Evolutionary conservation across 2,329 filamentous ascomycete species (phyloP), one percentile per base, ranked within the genome.

Genomic region (Penicillium sp.): DNA sequence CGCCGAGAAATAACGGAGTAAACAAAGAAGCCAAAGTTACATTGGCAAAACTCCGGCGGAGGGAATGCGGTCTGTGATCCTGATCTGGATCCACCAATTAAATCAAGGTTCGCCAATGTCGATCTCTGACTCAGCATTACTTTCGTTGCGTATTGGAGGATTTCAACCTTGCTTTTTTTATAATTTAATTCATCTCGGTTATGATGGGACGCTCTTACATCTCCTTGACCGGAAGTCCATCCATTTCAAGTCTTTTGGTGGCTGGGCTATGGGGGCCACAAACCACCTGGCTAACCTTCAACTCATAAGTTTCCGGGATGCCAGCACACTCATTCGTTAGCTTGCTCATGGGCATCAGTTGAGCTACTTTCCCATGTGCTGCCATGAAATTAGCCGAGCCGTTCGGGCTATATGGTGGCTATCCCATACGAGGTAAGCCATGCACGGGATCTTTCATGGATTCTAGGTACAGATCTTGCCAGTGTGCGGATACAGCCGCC

Each of bases 11-110:
- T n/a, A 46, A 46, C 43, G 25, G 14, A 6, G 18, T 37, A 23
- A 45, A 37, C 42, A 59, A 65, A 66, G 59, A 53, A 55, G 55
- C 51, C 42, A 55, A 58, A 20, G 37, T 20, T 22, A 20, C 18
- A 40, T 20, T 22, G 57, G 64, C 63, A 56, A 67, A 64, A 63
- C 64, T 67, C 66, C 68, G 66, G 68, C 60, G 68, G 68, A 61
- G 68, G 55, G 54, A 54, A 37, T 22, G 26, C 15, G 11, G 40
- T 18, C 40, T 15, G 6, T 26, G 46, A 31, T 46, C 33, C 22
- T 40, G 15, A 18, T n/a, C 33, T 2, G n/a, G 15, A 25, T 45
- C 27, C 26, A 25, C 29, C 23, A 44, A 22, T 31, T 12, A 37
- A 20, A 27, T 29, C n/a, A 27, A 20, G n/a, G 23, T 27, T 43